These are phyloP conservation scores for Lecanicillium sp. DNA, from an alignment of 2,329 filamentous ascomycete species.

Conservation along the genomic window DNA sequence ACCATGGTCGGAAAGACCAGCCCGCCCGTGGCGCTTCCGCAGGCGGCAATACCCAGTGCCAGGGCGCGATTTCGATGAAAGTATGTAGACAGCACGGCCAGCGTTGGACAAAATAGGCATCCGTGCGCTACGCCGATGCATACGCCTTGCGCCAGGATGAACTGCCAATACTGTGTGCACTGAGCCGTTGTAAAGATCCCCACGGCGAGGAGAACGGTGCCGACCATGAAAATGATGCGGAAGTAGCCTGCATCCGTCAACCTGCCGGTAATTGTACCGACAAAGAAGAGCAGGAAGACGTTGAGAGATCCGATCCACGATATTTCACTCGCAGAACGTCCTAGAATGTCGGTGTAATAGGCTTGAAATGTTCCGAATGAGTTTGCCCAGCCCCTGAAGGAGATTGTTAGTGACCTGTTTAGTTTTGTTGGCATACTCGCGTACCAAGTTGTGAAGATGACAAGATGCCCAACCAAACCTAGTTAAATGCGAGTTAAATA, in stretches of 20 bases:
- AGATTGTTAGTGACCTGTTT: neutral
- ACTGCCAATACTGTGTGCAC: constrained; percentile 45
- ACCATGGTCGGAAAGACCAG: constrained; percentile 43
- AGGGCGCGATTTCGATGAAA: constrained; percentile 50
- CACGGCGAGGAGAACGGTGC: constrained; percentile 32
- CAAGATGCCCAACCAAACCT: constrained; percentile 28
- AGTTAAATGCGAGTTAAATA: neutral
- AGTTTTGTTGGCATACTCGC: neutral
- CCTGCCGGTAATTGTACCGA: constrained; percentile 45
- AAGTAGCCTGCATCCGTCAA: constrained; percentile 48
- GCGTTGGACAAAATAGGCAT: constrained; percentile 54
- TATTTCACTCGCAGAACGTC: constrained; percentile 34
- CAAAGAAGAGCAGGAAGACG: constrained; percentile 47
- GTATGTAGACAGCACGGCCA: constrained; percentile 61
- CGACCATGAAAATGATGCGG: constrained; percentile 31
- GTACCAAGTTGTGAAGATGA: constrained; percentile 43
- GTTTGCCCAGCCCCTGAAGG: constrained; percentile 40
- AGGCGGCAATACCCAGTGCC: constrained; percentile 54
- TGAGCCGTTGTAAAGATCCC: constrained; percentile 41
- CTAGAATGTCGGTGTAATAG: constrained; percentile 37
- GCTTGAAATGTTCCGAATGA: constrained; percentile 50
- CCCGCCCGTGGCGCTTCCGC: constrained; percentile 52
- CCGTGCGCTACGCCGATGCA: constrained; percentile 52
- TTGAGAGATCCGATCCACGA: constrained; percentile 49
- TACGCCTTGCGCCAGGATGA: constrained; percentile 50